Evolutionary conservation across 2,329 filamentous ascomycete genomes (phyloP), one percentile per base, ranked within the genome.

Genomic region (Xylaria sp.): DNA sequence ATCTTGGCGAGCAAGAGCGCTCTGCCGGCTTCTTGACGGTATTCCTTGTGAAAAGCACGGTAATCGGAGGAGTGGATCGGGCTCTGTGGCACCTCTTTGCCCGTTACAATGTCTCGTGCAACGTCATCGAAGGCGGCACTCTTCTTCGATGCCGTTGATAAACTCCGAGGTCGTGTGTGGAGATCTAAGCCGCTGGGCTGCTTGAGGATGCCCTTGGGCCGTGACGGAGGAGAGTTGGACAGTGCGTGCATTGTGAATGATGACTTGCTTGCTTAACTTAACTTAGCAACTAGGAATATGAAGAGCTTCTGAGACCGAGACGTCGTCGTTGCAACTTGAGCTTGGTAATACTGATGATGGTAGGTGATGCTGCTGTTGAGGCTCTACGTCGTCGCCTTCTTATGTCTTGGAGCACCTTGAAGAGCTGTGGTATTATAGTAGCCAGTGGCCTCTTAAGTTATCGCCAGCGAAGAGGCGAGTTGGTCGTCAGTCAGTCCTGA

Each of bases 121-220:
- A 69, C 60, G 37, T 69, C 61, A 25, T 68, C 67, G 12, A 69
- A 68, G 7, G 52, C 66, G 12, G 67, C 25, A 33, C 64, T 69
- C 52, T 69, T 69, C 21, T 61, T 65, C 31, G 67, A 69, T 53
- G 63, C 46, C 11, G 61, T 35, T n/a, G 67, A 68, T 17, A 62
- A 52, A 28, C 65, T 67, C 47, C 67, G 65, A 23, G 58, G 57
- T 17, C 66, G 63, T 21, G 47, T 59, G 31, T 64, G 55, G 28
- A 69, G 57, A 33, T 65, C 65, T 6, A 65, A 19, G 28, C 57
- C 55, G 56, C 67, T 69, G 8, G 61, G 60, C 60, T 61, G 63
- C 64, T 69, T 69, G 58, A 69, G 67, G 38, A 69, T 69, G 47
- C 67, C 49, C 61, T 66, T 69, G 45, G 67, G 67, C 9, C 54